A percentile compares a stretch with the other conserved stretches of the same genome.
phyloP scores from a whole-genome alignment of 306 rosid genomes.

The Castanea crenata region DNA sequence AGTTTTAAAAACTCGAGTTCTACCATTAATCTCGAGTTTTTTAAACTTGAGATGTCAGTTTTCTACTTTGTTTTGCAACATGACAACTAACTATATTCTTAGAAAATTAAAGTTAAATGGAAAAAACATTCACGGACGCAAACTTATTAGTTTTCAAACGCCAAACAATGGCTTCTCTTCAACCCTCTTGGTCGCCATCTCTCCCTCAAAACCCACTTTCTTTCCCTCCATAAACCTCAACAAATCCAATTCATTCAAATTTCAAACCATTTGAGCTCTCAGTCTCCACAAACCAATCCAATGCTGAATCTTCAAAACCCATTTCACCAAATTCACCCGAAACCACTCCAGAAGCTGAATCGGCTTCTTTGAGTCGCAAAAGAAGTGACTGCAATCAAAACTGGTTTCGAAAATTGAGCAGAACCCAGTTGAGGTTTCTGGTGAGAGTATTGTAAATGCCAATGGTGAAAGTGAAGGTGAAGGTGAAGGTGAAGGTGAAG shows the following conservation, averaged over 20 bases:
- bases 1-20: too few relatives aligned
- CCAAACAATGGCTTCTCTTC: too few relatives aligned
- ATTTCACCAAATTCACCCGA: constrained; percentile 26
- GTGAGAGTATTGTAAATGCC: constrained; percentile 6
- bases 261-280: constrained; percentile 35
- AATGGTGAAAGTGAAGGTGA: background rate
- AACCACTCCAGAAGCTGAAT: constrained; percentile 17
- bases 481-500: background rate
- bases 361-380: constrained; percentile 37
- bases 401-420: constrained; percentile 25
- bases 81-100: too few relatives aligned
- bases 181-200: constrained; percentile 25
- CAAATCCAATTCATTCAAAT: background rate
- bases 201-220: constrained; percentile 25
- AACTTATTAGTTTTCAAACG: too few relatives aligned
- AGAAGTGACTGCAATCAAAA: constrained; percentile 29
- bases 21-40: too few relatives aligned
- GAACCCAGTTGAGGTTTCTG: constrained; percentile 24
- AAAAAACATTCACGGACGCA: too few relatives aligned
- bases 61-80: too few relatives aligned
- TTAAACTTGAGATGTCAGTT: too few relatives aligned
- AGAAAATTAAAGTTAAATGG: too few relatives aligned
- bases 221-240: constrained; percentile 26
- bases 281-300: constrained; percentile 10
- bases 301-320: background rate